phyloP scores from a whole-genome alignment of 129 eudicot genomes.

The Centella asiatica region DNA sequence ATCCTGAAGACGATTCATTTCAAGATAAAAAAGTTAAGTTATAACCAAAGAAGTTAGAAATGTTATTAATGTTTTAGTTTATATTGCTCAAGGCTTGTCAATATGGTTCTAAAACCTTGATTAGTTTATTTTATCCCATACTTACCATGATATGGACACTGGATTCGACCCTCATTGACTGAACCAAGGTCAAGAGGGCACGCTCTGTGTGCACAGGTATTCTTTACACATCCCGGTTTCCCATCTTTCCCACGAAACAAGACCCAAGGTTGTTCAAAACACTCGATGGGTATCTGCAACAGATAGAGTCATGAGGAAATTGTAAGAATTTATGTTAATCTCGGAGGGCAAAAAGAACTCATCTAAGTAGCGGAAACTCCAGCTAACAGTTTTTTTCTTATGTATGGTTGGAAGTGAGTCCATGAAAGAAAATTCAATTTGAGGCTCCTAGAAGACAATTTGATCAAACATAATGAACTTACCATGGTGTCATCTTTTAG shows the following conservation, averaged over 20 bases:
- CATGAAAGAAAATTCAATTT: background rate
- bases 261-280: conserved; percentile 98
- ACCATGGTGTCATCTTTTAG: conserved; percentile 89
- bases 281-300: conserved; percentile 69
- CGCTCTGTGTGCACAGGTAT: conserved; percentile 97
- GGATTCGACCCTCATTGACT: conserved; percentile 89
- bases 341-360: background rate
- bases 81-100: background rate
- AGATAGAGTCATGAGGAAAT: background rate
- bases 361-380: background rate
- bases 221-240: conserved; percentile 85
- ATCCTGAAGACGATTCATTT: conserved; percentile 35
- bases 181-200: conserved; percentile 96
- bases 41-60: background rate
- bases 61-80: background rate
- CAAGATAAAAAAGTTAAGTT: conserved; percentile 3
- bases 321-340: background rate
- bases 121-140: background rate
- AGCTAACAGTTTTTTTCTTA: too few species aligned
- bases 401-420: too few species aligned
- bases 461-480: conserved; percentile 9
- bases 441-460: background rate
- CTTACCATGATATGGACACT: conserved; percentile 96
- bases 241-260: conserved; percentile 96
- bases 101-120: background rate